Evolutionary conservation across 1,139 yeast genomes (phyloP).

Genomic region (Candida mesenterica): DNA sequence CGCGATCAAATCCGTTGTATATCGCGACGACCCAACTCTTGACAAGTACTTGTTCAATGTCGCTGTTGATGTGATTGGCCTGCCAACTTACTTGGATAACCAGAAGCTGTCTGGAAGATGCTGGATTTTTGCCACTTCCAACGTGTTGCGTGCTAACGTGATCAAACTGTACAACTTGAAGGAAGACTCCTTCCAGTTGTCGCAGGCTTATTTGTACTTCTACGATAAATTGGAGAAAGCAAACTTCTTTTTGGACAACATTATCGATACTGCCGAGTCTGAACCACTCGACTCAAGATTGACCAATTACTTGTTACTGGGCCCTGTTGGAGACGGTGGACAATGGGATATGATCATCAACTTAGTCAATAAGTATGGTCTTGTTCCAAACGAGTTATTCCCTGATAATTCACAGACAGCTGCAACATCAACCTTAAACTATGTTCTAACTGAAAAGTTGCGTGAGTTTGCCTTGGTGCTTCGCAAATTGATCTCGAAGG

Average conservation of each 20-base stretch:
- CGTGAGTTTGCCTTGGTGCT: conserved; percentile 73
- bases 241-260: conserved; percentile 73
- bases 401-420: conserved; percentile 73
- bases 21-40: conserved; percentile 24
- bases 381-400: conserved; percentile 68
- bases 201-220: conserved; percentile 71
- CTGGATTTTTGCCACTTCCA: conserved; percentile 85
- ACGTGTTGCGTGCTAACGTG: conserved; percentile 62
- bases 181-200: conserved; percentile 60
- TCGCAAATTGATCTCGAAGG: conserved; percentile 44
- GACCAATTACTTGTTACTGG: conserved; percentile 57
- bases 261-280: conserved; percentile 56
- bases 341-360: conserved; percentile 83
- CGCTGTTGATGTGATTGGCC: conserved; percentile 61
- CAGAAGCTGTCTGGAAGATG: conserved; percentile 79
- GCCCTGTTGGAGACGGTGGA: conserved; percentile 79
- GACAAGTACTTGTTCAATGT: conserved; percentile 57
- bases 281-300: conserved; percentile 68
- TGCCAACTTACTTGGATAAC: conserved; percentile 60
- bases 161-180: conserved; percentile 63
- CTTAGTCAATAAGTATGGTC: conserved; percentile 71
- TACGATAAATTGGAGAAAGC: conserved; percentile 76
- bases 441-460: conserved; percentile 61
- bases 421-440: conserved; percentile 55
- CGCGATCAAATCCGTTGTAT: conserved; percentile 46